Conservation (phyloP, 306 rosid species). For the Vigna mungo region DNA sequence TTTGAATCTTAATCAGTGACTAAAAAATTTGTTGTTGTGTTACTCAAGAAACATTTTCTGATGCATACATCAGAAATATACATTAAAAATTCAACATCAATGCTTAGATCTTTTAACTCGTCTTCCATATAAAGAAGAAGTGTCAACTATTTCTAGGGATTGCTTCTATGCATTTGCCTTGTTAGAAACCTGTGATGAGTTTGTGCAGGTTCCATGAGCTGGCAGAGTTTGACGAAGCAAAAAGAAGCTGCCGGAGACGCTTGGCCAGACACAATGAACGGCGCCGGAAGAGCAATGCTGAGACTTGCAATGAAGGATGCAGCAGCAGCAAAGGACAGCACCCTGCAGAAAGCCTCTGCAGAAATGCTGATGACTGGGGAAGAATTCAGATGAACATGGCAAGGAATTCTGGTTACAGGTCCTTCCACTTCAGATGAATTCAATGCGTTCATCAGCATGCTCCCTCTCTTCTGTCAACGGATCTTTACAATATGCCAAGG, state of each 20-base stretch:
- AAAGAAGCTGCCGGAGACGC: conserved; percentile 90
- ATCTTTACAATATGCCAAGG: conserved; percentile 31
- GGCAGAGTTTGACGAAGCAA: conserved; percentile 83
- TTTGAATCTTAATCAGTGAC: background rate
- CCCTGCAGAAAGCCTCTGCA: conserved; percentile 49
- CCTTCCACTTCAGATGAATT: conserved; percentile 59
- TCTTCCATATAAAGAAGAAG: background rate
- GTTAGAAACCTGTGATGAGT: conserved; percentile 33
- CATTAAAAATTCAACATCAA: background rate
- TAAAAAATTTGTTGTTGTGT: conserved; percentile 1
- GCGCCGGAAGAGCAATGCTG: conserved; percentile 65
- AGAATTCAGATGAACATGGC: conserved; percentile 52
- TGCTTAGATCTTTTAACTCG: conserved; percentile 18
- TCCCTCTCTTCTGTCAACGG: conserved; percentile 89
- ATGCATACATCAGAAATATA: background rate
- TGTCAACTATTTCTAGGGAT: background rate
- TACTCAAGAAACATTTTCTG: background rate
- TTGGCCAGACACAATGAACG: conserved; percentile 88
- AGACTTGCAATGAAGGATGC: conserved; percentile 60
- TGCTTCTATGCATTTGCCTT: conserved; percentile 19
- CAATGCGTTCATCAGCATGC: conserved; percentile 43
- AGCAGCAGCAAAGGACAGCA: conserved; percentile 49
- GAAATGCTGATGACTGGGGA: conserved; percentile 53
- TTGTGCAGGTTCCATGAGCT: conserved; percentile 83
- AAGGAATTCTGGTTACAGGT: conserved; percentile 63